These are phyloP conservation scores for Sporodiniella umbellata DNA, from an alignment of 371 early-diverging fungal species.

Conservation along the genomic window DNA sequence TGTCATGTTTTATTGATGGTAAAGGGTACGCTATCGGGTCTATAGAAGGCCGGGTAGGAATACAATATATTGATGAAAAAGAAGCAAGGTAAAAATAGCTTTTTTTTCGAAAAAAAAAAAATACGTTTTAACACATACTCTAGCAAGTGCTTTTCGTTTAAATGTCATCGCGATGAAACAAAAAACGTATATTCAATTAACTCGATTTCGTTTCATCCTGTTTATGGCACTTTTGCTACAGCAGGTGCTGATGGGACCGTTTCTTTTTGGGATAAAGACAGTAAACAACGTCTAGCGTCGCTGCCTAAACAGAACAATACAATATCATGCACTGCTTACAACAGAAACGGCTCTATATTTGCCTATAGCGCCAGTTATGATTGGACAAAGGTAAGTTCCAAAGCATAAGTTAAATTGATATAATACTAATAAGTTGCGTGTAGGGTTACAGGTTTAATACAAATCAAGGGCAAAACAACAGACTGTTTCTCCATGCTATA, in stretches of 20 bases:
- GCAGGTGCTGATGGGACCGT: conserved; percentile 91
- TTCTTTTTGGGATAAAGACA: conserved; percentile 91
- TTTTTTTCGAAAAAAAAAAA: not conserved
- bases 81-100: conserved; percentile 54
- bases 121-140: not conserved
- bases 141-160: conserved; percentile 84
- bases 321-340: conserved; percentile 80
- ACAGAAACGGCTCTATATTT: conserved; percentile 81
- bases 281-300: conserved; percentile 75
- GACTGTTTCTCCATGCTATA: conserved; percentile 22
- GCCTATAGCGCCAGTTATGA: conserved; percentile 96
- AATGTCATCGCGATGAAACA: conserved; percentile 86
- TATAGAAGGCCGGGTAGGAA: conserved; percentile 89
- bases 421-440: not conserved
- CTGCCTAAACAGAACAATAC: conserved; percentile 58
- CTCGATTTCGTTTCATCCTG: conserved; percentile 82
- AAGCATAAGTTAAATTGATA: not conserved
- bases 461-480: conserved; percentile 27
- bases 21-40: conserved; percentile 86
- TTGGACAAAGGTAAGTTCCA: conserved; percentile 90
- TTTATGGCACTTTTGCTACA: conserved; percentile 87
- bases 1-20: conserved; percentile 76
- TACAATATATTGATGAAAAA: conserved; percentile 84
- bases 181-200: conserved; percentile 77
- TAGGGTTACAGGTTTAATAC: conserved; percentile 27